Evolutionary conservation across 208 protist species (phyloP), one percentile per base, ranked within the genome.

Genomic region (Angomonas deanei): DNA sequence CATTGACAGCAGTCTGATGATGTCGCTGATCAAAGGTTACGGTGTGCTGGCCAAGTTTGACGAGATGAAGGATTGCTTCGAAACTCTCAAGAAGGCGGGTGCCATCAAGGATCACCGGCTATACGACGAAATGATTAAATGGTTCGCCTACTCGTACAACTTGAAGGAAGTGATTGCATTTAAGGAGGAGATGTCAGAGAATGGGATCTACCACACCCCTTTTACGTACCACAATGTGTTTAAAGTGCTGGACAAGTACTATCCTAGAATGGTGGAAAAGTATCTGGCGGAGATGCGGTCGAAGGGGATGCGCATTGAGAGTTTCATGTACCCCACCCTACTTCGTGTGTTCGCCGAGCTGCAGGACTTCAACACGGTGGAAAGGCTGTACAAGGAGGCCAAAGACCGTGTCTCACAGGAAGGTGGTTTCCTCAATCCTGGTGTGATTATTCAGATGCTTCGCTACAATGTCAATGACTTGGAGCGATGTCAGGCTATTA

Each of bases 81-180:
- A 86, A 47, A 59, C 31, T 28, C 66, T 96, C 17, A 70, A 79
- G 1, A 65, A 76, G 0, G 66, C 69, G 0, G 81, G 78, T 17
- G 61, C 64, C 0, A 47, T 91, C 21, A 82, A 80, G 48, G 84
- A 94, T 42, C 77, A 91, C 61, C 69, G 78, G 2, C 63, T 92
- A 2, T 96, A 93, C 74, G 86, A 94, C 61, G 91, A 96, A 66
- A 90, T 94, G 84, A 68, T 96, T 13, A 74, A 79, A 46, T 96
- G 91, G 88, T 91, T 92, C 66, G 80, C 88, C 4, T 72, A 89
- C 57, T 56, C 80, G 27, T 86, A 84, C 68, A 96, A 94, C 57
- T 53, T 94, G 0, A 92, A 91, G 50, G 88, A 94, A 30, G 91
- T 92, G 23, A 84, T 96, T 33, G 80, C 81, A 1, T 71, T 96